Evolutionary conservation across 257 asterid genomes (phyloP).

Genomic region (Gynochthodes officinalis): DNA sequence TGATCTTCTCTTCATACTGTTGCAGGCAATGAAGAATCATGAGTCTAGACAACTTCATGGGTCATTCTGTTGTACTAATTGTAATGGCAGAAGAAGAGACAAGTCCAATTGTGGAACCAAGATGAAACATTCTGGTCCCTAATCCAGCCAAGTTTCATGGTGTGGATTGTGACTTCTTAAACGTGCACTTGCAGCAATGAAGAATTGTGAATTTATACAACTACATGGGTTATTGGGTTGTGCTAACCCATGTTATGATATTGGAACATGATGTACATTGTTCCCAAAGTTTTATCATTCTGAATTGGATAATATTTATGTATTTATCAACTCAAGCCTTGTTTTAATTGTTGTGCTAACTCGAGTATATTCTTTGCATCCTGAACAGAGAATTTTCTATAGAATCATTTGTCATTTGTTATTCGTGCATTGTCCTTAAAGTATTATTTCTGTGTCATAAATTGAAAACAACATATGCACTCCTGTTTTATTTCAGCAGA

Average conservation of each 20-base stretch:
- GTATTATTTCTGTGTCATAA: no score
- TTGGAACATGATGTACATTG: background rate
- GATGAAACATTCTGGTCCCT: background rate
- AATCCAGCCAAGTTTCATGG: background rate
- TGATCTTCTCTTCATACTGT: slow-evolving; percentile 17
- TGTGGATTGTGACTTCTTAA: background rate
- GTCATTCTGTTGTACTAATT: background rate
- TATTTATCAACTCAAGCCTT: no score
- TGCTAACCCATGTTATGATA: background rate
- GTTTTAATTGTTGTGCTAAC: no score
- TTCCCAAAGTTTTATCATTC: background rate
- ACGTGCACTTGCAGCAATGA: background rate
- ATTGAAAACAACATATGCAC: no score
- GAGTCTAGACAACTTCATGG: slow-evolving; percentile 2
- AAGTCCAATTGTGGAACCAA: background rate
- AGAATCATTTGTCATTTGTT: background rate
- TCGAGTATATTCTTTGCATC: background rate
- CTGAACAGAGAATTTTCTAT: background rate
- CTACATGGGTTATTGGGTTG: background rate
- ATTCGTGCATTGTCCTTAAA: background rate
- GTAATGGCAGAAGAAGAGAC: no score
- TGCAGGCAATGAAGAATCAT: slow-evolving; percentile 45
- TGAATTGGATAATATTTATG: no score
- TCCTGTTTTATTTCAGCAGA: no score
- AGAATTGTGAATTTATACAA: background rate